Evolutionary conservation across 345 rosid genomes (phyloP).

Genomic region (Citropsis articulata): DNA sequence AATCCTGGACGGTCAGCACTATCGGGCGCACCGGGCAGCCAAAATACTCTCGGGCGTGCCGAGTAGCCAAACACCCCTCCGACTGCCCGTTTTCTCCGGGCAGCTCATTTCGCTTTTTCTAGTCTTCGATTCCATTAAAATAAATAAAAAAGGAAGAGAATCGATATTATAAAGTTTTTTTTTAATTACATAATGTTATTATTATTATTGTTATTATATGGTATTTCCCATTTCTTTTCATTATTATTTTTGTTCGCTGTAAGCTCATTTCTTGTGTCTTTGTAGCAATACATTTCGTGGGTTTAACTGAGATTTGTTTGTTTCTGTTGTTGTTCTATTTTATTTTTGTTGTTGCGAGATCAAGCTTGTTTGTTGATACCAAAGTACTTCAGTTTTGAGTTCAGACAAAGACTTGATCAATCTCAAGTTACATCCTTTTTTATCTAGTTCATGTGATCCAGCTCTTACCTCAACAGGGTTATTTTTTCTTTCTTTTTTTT

Average conservation of each 20-base stretch:
- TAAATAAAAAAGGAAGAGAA: not conserved
- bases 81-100: conserved; percentile 25
- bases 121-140: conserved; percentile 28
- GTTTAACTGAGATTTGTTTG: conserved; percentile 15
- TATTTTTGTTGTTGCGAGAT: not conserved
- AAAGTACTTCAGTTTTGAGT: conserved; percentile 2
- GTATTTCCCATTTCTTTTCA: not conserved
- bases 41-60: not conserved
- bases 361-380: not conserved
- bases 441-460: conserved; percentile 19
- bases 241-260: not conserved
- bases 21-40: not conserved
- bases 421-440: not conserved
- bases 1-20: not conserved
- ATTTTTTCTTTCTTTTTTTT: not conserved
- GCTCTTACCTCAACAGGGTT: conserved; percentile 3
- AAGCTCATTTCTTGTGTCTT: conserved; percentile 9
- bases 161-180: conserved; percentile 4
- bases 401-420: conserved; percentile 13
- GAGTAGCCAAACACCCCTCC: conserved; percentile 3
- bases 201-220: too few relatives aligned
- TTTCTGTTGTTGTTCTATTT: not conserved
- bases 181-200: not conserved
- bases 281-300: not conserved
- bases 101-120: conserved; percentile 14